Evolutionary conservation across 805 yeast genomes (phyloP).

Genomic region (Wickerhamiella lipophila): DNA sequence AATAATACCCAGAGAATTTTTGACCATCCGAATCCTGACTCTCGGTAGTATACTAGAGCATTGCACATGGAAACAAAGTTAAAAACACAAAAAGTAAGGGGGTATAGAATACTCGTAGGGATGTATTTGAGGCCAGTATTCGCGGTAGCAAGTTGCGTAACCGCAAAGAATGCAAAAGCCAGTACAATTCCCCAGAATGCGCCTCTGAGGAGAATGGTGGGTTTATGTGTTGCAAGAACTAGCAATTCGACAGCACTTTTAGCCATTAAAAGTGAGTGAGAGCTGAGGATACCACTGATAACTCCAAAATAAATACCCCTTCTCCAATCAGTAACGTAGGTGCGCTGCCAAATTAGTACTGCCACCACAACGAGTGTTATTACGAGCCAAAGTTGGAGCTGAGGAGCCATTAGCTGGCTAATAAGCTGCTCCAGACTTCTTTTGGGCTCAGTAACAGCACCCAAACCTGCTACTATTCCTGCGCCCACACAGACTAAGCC

Average conservation of each 20-base stretch:
- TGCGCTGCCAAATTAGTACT: slow-evolving; percentile 5
- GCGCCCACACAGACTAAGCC: slow-evolving; percentile 61
- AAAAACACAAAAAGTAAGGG: slow-evolving; percentile 73
- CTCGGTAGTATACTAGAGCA: slow-evolving; percentile 47
- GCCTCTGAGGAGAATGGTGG: slow-evolving; percentile 27
- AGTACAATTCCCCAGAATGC: slow-evolving; percentile 44
- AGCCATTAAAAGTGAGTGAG: slow-evolving; percentile 77
- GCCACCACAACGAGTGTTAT: slow-evolving; percentile 28
- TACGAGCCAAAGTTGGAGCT: slow-evolving; percentile 48
- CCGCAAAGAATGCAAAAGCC: slow-evolving; percentile 40
- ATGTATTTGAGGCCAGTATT: slow-evolving; percentile 59
- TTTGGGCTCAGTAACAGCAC: slow-evolving; percentile 44
- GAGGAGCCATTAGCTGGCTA: slow-evolving; percentile 31
- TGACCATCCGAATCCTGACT: slow-evolving; percentile 26
- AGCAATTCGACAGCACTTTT: slow-evolving; percentile 66
- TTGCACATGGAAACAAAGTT: slow-evolving; percentile 57
- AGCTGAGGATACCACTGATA: slow-evolving; percentile 65
- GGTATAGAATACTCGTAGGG: slow-evolving; percentile 69
- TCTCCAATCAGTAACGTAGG: neutral
- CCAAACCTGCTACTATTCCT: slow-evolving; percentile 60
- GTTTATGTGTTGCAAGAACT: slow-evolving; percentile 32
- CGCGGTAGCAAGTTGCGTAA: slow-evolving; percentile 57
- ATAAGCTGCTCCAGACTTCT: slow-evolving; percentile 39
- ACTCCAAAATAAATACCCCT: slow-evolving; percentile 55
- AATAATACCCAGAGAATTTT: slow-evolving; percentile 37